Percentiles rank a stretch among this genome's conserved stretches.
Conservation (phyloP, 1,284 basidiomycete genomes). For the Trichosporon inkin region DNA sequence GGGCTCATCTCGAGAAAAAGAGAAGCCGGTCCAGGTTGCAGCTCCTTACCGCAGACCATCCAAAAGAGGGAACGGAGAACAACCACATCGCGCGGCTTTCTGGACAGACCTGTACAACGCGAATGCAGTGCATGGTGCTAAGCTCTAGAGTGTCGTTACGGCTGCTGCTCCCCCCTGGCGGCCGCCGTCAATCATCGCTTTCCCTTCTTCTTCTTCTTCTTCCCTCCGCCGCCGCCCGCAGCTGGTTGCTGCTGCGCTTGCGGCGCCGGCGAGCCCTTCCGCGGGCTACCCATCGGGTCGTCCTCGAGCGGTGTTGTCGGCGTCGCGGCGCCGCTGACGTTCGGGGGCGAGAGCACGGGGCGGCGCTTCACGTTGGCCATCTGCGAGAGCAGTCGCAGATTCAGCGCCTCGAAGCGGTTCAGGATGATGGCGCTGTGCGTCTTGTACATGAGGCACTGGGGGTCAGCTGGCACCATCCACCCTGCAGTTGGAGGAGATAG, state of each 20-base stretch:
- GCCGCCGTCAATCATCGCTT: constrained; percentile 21
- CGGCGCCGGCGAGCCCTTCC: constrained; percentile 10
- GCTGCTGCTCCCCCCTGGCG: background rate
- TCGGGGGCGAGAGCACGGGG: constrained; percentile 3
- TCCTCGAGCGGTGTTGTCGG: constrained; percentile 16
- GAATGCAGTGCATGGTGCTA: constrained; percentile 3
- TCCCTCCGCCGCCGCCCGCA: constrained; percentile 15
- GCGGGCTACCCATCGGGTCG: constrained; percentile 22
- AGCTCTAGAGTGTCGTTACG: constrained; percentile 5
- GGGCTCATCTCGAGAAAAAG: no score
- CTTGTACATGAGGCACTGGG: constrained; percentile 90
- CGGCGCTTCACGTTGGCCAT: constrained; percentile 38
- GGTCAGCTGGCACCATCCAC: no score
- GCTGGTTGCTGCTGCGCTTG: constrained; percentile 11
- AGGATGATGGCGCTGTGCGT: constrained; percentile 87
- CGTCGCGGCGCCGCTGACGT: constrained; percentile 8
- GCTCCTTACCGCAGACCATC: no score
- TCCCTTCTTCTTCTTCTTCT: constrained; percentile 35
- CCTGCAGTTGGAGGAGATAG: no score
- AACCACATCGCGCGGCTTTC: no score
- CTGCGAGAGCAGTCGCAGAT: constrained; percentile 55
- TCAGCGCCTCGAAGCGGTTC: constrained; percentile 88
- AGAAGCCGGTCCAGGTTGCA: no score
- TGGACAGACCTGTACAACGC: background rate
- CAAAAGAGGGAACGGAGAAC: no score